Evolutionary conservation across 2,329 filamentous ascomycete species (phyloP).

Genomic region (Pseudogymnoascus sp.): DNA sequence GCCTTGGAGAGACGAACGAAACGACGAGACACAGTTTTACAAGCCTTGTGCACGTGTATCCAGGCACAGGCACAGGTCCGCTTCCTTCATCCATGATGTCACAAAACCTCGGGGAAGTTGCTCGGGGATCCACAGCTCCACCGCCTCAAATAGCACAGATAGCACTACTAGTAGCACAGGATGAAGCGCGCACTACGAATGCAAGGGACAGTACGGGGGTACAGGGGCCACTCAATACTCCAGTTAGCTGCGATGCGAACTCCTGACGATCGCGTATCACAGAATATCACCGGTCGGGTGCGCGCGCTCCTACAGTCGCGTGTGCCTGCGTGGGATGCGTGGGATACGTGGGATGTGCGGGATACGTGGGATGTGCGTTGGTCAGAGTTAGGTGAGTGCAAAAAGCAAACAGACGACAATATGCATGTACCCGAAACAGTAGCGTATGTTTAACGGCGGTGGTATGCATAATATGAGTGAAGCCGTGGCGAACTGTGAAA

Average conservation of each 20-base stretch:
- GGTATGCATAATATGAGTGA: background rate
- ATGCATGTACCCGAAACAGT: background rate
- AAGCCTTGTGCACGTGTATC: background rate
- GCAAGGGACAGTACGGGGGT: background rate
- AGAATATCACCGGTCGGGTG: background rate
- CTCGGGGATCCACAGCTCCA: slow-evolving; percentile 1
- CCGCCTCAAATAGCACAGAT: background rate
- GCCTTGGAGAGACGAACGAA: background rate
- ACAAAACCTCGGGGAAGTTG: background rate
- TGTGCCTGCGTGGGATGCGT: background rate
- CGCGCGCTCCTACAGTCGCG: background rate
- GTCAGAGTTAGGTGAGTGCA: background rate
- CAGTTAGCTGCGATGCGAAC: background rate
- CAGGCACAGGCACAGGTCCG: background rate
- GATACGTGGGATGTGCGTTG: no score
- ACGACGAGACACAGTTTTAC: background rate
- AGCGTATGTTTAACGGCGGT: background rate
- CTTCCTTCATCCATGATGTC: background rate
- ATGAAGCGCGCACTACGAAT: background rate
- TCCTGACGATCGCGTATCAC: slow-evolving; percentile 6
- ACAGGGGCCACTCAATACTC: background rate
- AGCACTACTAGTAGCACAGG: background rate
- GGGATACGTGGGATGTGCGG: background rate
- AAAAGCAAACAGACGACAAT: background rate
- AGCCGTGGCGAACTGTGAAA: background rate